Evolutionary conservation across 345 rosid species (phyloP).

Genomic region (Corchorus olitorius): DNA sequence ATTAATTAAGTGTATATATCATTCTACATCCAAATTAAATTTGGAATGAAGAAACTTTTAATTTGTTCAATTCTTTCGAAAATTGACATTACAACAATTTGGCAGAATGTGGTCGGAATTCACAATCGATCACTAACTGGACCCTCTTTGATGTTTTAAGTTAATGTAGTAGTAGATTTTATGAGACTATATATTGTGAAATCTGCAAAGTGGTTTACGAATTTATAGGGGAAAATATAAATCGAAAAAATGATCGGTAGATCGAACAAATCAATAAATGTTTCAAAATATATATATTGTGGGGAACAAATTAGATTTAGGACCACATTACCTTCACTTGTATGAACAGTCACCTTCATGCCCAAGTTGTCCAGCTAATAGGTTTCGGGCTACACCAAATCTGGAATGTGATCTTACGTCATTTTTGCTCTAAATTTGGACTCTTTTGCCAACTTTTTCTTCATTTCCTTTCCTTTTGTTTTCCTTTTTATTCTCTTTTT

Average conservation of each 20-base stretch:
- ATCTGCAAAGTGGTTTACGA: background rate
- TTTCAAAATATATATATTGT: background rate
- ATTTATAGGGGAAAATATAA: background rate
- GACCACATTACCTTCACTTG: slow-evolving; percentile 21
- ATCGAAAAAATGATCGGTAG: background rate
- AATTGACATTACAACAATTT: too few species aligned
- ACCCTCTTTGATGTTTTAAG: too few species aligned
- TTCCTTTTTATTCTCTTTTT: background rate
- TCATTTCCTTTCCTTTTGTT: background rate
- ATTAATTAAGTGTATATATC: too few species aligned
- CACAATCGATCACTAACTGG: too few species aligned
- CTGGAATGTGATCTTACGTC: slow-evolving; percentile 9
- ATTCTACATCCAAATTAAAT: too few species aligned
- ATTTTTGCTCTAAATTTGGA: background rate
- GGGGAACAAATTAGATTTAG: slow-evolving; percentile 9
- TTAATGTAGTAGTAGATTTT: too few species aligned
- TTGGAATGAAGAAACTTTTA: too few species aligned
- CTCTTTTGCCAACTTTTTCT: background rate
- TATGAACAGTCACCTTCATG: slow-evolving; percentile 28
- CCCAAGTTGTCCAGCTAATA: slow-evolving; percentile 22
- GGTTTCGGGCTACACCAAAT: background rate
- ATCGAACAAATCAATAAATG: background rate
- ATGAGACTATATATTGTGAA: too few species aligned
- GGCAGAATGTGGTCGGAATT: too few species aligned
- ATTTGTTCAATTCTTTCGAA: too few species aligned